Evolutionary conservation across 352 stramenopile genomes (phyloP).

Genomic region (Plasmopara halstedii): DNA sequence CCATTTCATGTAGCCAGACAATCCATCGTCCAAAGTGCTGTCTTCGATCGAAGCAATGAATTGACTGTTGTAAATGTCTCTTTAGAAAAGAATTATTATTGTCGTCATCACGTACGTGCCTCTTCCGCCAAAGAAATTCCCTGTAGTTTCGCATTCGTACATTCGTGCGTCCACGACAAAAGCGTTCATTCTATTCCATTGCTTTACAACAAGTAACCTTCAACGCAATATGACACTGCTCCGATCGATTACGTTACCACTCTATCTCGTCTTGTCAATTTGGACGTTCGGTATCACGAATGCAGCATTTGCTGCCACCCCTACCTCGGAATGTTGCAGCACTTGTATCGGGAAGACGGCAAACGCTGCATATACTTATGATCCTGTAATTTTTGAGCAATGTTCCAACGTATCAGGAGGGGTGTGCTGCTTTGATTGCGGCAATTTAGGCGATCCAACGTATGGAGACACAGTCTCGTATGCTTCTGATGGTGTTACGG

Average conservation of each 20-base stretch:
- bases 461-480: slow-evolving; percentile 30
- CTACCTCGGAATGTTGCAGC: slow-evolving; percentile 41
- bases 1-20: slow-evolving; percentile 1
- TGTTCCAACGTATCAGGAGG: slow-evolving; percentile 39
- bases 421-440: slow-evolving; percentile 72
- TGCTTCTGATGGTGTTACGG: slow-evolving; percentile 41
- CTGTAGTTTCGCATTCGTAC: slow-evolving; percentile 9
- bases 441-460: slow-evolving; percentile 26
- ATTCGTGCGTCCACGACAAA: background rate
- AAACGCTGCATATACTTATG: slow-evolving; percentile 47
- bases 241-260: background rate
- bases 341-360: slow-evolving; percentile 63
- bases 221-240: background rate
- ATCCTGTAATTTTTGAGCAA: slow-evolving; percentile 50
- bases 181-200: background rate
- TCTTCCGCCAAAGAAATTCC: slow-evolving; percentile 2
- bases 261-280: slow-evolving; percentile 1
- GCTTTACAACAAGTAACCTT: slow-evolving; percentile 1
- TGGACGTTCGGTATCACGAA: background rate
- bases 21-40: background rate
- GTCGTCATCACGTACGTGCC: slow-evolving; percentile 3
- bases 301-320: slow-evolving; percentile 13
- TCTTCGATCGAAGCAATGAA: background rate
- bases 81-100: background rate
- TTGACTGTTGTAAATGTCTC: slow-evolving; percentile 1